Conservation (phyloP, 140 eudicot species). For the Ambrosia hybrid region DNA sequence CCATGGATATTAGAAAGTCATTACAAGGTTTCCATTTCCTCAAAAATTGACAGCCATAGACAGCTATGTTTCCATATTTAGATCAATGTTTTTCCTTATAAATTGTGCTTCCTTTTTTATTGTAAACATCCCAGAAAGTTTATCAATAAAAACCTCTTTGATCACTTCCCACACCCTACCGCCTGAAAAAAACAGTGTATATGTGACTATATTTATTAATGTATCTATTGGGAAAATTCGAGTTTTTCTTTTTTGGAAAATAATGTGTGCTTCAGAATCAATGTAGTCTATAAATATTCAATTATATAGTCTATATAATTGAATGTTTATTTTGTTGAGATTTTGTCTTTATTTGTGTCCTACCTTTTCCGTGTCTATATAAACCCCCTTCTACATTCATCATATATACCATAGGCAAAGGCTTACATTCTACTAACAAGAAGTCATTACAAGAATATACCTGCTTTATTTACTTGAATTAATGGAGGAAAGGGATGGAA, state of each 20-base stretch:
- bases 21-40: too few relatives aligned
- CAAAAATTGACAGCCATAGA: too few relatives aligned
- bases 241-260: constrained; percentile 25
- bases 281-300: not conserved
- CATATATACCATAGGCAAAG: constrained; percentile 27
- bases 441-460: constrained; percentile 23
- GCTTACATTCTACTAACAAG: constrained; percentile 18
- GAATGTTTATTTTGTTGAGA: not conserved
- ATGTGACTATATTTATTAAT: too few relatives aligned
- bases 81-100: too few relatives aligned
- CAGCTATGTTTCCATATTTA: too few relatives aligned
- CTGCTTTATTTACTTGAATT: not conserved
- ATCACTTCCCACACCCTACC: too few relatives aligned
- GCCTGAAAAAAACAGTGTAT: not conserved
- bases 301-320: not conserved
- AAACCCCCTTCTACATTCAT: constrained; percentile 32
- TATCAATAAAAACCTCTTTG: too few relatives aligned
- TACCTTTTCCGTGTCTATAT: constrained; percentile 30
- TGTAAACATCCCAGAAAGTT: too few relatives aligned
- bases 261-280: not conserved
- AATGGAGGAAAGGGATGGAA: constrained; percentile 35
- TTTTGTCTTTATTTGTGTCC: constrained; percentile 13
- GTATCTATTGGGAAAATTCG: constrained; percentile 2
- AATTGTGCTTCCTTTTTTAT: too few relatives aligned
- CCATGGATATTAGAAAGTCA: too few relatives aligned